Percentiles rank a stretch among this genome's conserved stretches.
Conservation (phyloP, 495 filamentous ascomycete genomes). For the Astrothelium macrocarpum region DNA sequence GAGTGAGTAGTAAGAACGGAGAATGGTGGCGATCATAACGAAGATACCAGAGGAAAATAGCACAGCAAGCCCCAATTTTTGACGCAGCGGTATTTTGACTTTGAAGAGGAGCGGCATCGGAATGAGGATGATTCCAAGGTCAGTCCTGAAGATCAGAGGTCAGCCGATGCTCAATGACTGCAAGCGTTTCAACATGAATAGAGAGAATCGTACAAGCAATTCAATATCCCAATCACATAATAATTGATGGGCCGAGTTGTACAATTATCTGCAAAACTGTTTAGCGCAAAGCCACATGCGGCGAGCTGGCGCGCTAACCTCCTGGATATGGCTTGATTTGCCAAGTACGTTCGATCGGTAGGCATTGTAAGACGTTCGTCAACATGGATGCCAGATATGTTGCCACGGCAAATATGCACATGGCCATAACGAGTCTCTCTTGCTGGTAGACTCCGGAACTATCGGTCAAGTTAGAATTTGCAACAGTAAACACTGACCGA, state of each 20-base stretch:
- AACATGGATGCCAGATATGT: neutral
- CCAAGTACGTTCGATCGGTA: neutral
- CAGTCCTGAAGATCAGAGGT: too few relatives aligned
- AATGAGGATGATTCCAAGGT: slow-evolving; percentile 3
- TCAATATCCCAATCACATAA: neutral
- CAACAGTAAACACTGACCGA: neutral
- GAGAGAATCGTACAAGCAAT: neutral
- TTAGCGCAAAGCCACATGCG: too few relatives aligned
- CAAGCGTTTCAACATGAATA: neutral
- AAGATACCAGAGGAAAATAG: neutral
- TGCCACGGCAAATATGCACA: neutral
- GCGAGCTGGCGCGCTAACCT: neutral
- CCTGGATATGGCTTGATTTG: slow-evolving; percentile 2
- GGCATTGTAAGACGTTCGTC: neutral
- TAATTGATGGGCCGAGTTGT: neutral
- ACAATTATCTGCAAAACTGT: neutral
- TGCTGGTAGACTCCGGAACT: neutral
- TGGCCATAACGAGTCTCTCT: neutral
- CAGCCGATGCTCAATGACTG: too few relatives aligned
- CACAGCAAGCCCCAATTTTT: neutral
- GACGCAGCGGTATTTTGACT: neutral
- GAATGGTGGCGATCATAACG: neutral
- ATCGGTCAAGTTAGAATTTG: neutral
- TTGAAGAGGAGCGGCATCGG: slow-evolving; percentile 5
- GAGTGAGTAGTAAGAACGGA: neutral